phyloP scores from a whole-genome alignment of 75 land plant species.

The Cunninghamia lanceolata region DNA sequence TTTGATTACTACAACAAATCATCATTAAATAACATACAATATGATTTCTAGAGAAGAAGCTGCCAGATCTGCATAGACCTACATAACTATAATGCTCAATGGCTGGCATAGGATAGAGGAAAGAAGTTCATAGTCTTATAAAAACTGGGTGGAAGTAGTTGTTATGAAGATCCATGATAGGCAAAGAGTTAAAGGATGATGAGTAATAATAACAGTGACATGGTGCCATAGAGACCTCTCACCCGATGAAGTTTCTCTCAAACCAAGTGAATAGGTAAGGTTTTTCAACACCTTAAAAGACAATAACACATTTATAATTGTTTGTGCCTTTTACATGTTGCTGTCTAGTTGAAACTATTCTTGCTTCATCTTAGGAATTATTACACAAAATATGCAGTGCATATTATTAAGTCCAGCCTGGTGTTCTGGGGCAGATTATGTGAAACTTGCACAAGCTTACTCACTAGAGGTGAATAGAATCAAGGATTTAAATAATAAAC shows the following conservation, averaged over 20 bases:
- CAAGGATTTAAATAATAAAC: background rate
- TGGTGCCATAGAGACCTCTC: constrained; percentile 97
- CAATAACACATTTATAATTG: too few species aligned
- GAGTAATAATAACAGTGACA: constrained; percentile 58
- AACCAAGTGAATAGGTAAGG: constrained; percentile 57
- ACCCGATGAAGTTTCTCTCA: constrained; percentile 65
- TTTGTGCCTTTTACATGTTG: background rate
- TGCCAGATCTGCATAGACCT: too few species aligned
- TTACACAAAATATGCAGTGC: constrained; percentile 81
- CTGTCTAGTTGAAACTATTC: background rate
- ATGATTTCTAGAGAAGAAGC: too few species aligned
- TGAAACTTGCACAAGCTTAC: constrained; percentile 60
- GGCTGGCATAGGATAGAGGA: too few species aligned
- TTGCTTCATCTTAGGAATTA: constrained; percentile 29
- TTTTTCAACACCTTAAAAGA: background rate
- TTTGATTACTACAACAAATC: too few species aligned
- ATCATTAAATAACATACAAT: too few species aligned
- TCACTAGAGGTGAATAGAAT: constrained; percentile 56
- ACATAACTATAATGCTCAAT: too few species aligned
- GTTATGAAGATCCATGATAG: too few species aligned
- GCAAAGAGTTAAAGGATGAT: too few species aligned
- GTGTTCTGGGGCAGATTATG: constrained; percentile 92
- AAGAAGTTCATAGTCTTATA: too few species aligned
- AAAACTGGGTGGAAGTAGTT: too few species aligned
- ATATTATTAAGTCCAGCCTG: constrained; percentile 88